These are phyloP conservation scores for Chaetomiaceae sp. DNA, from an alignment of 2,329 filamentous ascomycete species.

Conservation along the genomic window DNA sequence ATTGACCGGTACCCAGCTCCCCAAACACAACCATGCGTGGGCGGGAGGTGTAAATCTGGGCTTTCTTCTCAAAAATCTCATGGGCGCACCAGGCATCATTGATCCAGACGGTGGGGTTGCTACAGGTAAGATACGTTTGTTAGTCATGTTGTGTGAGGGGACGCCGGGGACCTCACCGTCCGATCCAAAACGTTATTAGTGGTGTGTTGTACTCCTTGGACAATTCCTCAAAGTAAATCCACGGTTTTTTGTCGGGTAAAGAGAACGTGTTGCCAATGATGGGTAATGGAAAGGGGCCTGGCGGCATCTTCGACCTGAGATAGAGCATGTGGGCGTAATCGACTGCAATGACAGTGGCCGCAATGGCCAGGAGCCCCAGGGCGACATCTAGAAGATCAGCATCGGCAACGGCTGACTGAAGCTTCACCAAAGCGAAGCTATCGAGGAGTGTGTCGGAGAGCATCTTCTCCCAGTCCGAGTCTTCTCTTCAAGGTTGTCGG, in stretches of 20 bases:
- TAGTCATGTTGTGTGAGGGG: too few relatives aligned
- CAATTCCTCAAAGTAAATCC: slow-evolving; percentile 53
- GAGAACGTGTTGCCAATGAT: slow-evolving; percentile 54
- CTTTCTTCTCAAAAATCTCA: slow-evolving; percentile 52
- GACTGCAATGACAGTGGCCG: slow-evolving; percentile 29
- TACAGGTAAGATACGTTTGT: slow-evolving; percentile 12
- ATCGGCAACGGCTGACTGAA: slow-evolving; percentile 26
- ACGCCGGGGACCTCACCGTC: too few relatives aligned
- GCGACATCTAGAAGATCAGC: slow-evolving; percentile 20
- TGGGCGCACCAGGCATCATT: slow-evolving; percentile 47
- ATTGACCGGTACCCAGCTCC: slow-evolving; percentile 43
- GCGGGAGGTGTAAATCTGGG: slow-evolving; percentile 47
- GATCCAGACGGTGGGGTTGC: slow-evolving; percentile 44
- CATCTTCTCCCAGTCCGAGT: slow-evolving; percentile 25
- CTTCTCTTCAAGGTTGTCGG: too few relatives aligned
- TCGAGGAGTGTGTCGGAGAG: slow-evolving; percentile 23
- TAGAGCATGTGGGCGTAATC: slow-evolving; percentile 50
- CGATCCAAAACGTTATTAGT: slow-evolving; percentile 54
- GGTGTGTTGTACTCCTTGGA: slow-evolving; percentile 46
- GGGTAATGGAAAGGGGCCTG: slow-evolving; percentile 50
- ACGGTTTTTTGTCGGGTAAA: slow-evolving; percentile 51
- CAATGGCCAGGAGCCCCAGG: slow-evolving; percentile 26
- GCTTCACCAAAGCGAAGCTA: slow-evolving; percentile 22
- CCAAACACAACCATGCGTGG: slow-evolving; percentile 47
- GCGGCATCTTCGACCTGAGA: slow-evolving; percentile 47